Evolutionary conservation across 805 yeast species (phyloP).

Genomic region (Hemisphaericaspora nanyangensis): DNA sequence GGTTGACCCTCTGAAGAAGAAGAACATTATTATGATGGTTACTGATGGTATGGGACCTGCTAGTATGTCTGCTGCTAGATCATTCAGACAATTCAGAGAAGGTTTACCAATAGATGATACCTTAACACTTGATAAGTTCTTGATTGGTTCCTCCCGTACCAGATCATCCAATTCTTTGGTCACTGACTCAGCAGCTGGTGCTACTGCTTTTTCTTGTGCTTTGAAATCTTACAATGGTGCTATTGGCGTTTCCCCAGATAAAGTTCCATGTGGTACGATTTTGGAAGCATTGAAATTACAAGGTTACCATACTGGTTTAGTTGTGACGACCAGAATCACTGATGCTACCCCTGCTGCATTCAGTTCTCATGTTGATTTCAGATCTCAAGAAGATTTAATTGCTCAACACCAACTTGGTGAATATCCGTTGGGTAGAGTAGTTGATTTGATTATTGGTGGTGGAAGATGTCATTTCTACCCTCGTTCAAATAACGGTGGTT

Average conservation of each 20-base stretch:
- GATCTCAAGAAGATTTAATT: slow-evolving; percentile 79
- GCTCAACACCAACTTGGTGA: slow-evolving; percentile 85
- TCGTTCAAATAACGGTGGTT: slow-evolving; percentile 45
- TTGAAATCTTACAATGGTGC: slow-evolving; percentile 86
- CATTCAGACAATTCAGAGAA: slow-evolving; percentile 63
- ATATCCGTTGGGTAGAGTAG: slow-evolving; percentile 72
- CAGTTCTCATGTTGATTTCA: slow-evolving; percentile 70
- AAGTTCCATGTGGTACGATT: slow-evolving; percentile 80
- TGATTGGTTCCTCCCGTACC: slow-evolving; percentile 84
- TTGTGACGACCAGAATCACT: slow-evolving; percentile 87
- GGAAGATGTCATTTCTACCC: slow-evolving; percentile 85
- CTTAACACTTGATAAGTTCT: slow-evolving; percentile 59
- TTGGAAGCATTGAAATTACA: slow-evolving; percentile 80
- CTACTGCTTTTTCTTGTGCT: slow-evolving; percentile 88
- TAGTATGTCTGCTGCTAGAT: slow-evolving; percentile 73
- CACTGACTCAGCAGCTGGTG: slow-evolving; percentile 97
- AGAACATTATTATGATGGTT: slow-evolving; percentile 81
- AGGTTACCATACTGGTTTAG: slow-evolving; percentile 84
- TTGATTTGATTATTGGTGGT: slow-evolving; percentile 86
- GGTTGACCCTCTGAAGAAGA: slow-evolving; percentile 39
- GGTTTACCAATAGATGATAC: slow-evolving; percentile 51
- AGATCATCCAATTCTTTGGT: slow-evolving; percentile 71
- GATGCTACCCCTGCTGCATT: slow-evolving; percentile 96
- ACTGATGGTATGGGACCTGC: slow-evolving; percentile 97
- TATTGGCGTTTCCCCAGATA: slow-evolving; percentile 71